Evolutionary conservation across 2,329 filamentous ascomycete genomes (phyloP), one percentile per base, ranked within the genome.

Genomic region (Scortechinia acanthostroma): DNA sequence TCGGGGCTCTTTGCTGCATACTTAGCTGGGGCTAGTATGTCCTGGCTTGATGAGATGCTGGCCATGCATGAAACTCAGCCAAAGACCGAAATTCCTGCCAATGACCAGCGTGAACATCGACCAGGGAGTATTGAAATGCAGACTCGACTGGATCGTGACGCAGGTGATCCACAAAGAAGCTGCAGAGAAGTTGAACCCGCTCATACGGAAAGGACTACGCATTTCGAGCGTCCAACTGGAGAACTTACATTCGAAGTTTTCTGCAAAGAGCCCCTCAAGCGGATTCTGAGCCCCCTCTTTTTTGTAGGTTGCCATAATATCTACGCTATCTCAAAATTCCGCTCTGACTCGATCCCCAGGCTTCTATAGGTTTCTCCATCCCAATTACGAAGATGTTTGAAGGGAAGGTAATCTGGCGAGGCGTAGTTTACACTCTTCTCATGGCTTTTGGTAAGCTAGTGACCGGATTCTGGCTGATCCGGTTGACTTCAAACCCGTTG

Each of bases 291-390:
- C 43, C 85, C 86, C 0, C 73, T 88, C 47, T 90, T 91, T 62
- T 91, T 91, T 54, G 85, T 77, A 55, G 60, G 74, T 60, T 30
- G 16, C 44, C 42, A 6, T 15, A 16, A 25, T 4, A n/a, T 42
- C n/a, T 22, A 23, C 4, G 4, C 6, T 43, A 14, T 13, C 23
- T 21, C 43, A 17, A 20, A 2, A 21, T 6, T n/a, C 14, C 22
- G 4, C 4, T 14, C 49, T 54, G 4, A 54, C 25, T 19, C 2
- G 1, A 2, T n/a, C n/a, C 0, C 19, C 16, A 72, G 69, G 69
- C 74, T 1, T 78, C 74, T 0, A 84, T 91, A 25, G 87, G 87
- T 0, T 91, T 91, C 56, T 83, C 86, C 0, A 86, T 93, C 1
- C 87, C 87, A 0, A 83, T 91, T 22, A 77, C 74, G 0, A 63